A percentile compares a stretch with the other conserved stretches of the same genome.
Conservation (phyloP, 2,329 filamentous ascomycete genomes). For the Alternaria conjuncta region DNA sequence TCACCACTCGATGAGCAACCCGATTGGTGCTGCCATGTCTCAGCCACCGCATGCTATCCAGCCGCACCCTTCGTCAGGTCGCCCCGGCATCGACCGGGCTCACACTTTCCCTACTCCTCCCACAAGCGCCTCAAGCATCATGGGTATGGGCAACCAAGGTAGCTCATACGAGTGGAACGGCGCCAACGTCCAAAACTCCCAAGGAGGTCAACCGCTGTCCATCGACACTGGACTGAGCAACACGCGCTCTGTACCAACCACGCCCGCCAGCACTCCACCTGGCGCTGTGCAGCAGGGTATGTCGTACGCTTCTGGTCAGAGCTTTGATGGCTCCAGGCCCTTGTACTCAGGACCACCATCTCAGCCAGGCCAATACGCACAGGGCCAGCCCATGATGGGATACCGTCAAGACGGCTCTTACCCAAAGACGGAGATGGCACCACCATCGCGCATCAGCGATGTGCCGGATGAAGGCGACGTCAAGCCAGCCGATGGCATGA, state of each 20-base stretch:
- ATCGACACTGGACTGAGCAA: conserved; percentile 82
- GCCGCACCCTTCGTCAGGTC: conserved; percentile 61
- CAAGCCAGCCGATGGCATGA: conserved; percentile 70
- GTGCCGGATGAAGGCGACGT: conserved; percentile 67
- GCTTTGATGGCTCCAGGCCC: conserved; percentile 77
- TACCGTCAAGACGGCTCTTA: conserved; percentile 63
- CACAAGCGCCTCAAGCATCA: conserved; percentile 88
- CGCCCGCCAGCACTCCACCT: conserved; percentile 89
- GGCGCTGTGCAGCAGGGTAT: conserved; percentile 80
- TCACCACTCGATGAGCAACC: conserved; percentile 70
- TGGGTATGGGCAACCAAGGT: conserved; percentile 75
- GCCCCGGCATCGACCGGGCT: conserved; percentile 77
- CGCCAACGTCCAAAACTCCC: conserved; percentile 50
- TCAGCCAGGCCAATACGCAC: conserved; percentile 72
- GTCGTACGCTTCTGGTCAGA: conserved; percentile 73
- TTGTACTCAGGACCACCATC: conserved; percentile 77
- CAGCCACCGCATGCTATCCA: conserved; percentile 72
- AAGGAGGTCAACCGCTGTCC: conserved; percentile 74
- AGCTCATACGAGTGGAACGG: conserved; percentile 79
- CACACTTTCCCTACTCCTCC: conserved; percentile 95
- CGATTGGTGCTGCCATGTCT: conserved; percentile 65
- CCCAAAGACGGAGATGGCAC: conserved; percentile 87
- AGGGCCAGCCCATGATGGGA: conserved; percentile 68
- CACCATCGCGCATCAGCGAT: conserved; percentile 70
- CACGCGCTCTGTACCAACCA: conserved; percentile 84